Conservation (phyloP, 1,139 yeast genomes). For the Nakaseomyces uthaithaninus region DNA sequence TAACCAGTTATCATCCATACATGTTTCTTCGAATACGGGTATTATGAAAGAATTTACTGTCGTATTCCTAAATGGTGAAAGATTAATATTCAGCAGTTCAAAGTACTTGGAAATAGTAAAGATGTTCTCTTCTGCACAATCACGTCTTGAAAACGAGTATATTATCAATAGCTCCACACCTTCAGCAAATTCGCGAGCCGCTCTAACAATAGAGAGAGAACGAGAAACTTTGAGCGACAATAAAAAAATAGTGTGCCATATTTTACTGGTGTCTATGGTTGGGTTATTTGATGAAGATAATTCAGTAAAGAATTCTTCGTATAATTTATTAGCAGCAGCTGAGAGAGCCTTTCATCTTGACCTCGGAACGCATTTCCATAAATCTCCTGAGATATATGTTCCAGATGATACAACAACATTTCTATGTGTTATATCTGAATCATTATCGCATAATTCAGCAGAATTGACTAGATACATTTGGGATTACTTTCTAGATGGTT, state of each 20-base stretch:
- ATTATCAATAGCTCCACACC: conserved; percentile 17
- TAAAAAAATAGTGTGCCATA: conserved; percentile 39
- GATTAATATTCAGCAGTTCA: conserved; percentile 47
- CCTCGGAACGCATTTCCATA: conserved; percentile 49
- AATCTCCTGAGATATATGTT: conserved; percentile 58
- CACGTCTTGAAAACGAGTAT: conserved; percentile 41
- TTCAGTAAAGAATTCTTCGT: conserved; percentile 57
- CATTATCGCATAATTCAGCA: conserved; percentile 50
- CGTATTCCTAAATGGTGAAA: conserved; percentile 39
- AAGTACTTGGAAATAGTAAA: conserved; percentile 64
- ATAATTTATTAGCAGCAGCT: conserved; percentile 55
- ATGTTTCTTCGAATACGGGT: conserved; percentile 44
- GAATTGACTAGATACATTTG: conserved; percentile 42
- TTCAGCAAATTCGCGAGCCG: conserved; percentile 14
- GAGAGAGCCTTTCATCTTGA: conserved; percentile 53
- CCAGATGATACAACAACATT: conserved; percentile 65
- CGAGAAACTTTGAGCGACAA: conserved; percentile 4
- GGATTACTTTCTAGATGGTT: conserved; percentile 25
- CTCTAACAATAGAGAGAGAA: conserved; percentile 4
- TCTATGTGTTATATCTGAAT: conserved; percentile 49
- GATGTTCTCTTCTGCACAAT: conserved; percentile 54
- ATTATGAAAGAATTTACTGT: conserved; percentile 51
- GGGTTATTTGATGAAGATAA: conserved; percentile 56
- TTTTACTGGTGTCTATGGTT: conserved; percentile 58
- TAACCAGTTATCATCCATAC: conserved; percentile 45